Evolutionary conservation across 176 grass and related monocot species (phyloP).

Genomic region (Carex myosuroides): DNA sequence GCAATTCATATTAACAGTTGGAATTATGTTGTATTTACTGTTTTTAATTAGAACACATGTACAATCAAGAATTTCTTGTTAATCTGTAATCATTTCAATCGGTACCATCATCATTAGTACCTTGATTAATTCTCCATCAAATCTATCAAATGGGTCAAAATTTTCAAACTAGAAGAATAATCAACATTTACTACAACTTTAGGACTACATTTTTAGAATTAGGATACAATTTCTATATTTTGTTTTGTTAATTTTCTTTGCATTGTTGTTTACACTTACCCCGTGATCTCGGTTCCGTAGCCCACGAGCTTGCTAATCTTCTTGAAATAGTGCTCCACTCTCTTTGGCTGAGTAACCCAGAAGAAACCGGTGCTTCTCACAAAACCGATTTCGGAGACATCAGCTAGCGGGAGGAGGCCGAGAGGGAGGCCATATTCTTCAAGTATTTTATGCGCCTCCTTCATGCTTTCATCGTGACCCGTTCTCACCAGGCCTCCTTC

Average conservation of each 20-base stretch:
- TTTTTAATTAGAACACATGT: not conserved
- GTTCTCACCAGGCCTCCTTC: slow-evolving; percentile 40
- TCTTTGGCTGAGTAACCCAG: slow-evolving; percentile 50
- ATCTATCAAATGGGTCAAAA: not conserved
- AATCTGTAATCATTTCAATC: not conserved
- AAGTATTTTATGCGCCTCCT: slow-evolving; percentile 33
- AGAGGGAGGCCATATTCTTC: slow-evolving; percentile 72
- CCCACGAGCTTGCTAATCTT: slow-evolving; percentile 52
- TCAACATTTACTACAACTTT: not conserved
- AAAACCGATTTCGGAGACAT: slow-evolving; percentile 66
- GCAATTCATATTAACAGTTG: too few species aligned
- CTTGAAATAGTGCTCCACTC: slow-evolving; percentile 78
- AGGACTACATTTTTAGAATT: too few species aligned
- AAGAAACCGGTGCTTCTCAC: slow-evolving; percentile 62
- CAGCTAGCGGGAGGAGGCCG: slow-evolving; percentile 56
- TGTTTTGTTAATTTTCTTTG: not conserved
- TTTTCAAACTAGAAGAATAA: not conserved
- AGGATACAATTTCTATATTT: too few species aligned
- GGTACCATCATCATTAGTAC: not conserved
- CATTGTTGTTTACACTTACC: slow-evolving; percentile 28
- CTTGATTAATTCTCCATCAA: not conserved
- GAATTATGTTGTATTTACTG: not conserved
- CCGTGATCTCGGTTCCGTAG: slow-evolving; percentile 52
- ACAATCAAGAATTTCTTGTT: not conserved
- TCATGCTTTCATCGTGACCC: slow-evolving; percentile 51